A percentile compares a stretch with the other conserved stretches of the same genome.
phyloP scores from a whole-genome alignment of 768 basidiomycete species.

The Collybia nuda region DNA sequence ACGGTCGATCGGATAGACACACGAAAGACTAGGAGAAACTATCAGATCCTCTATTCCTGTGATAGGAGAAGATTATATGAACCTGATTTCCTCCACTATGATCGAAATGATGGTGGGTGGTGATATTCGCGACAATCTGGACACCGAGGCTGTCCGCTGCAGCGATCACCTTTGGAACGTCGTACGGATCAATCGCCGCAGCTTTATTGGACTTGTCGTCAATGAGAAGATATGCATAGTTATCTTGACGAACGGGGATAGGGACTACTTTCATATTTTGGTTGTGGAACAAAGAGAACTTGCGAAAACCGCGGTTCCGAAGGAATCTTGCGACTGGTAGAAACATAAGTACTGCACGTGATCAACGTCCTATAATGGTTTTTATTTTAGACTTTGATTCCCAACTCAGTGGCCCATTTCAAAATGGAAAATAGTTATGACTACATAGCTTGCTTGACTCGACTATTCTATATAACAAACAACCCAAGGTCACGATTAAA shows the following conservation, averaged over 20 bases:
- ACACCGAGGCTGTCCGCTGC: constrained; percentile 65
- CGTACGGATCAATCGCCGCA: constrained; percentile 80
- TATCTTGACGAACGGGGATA: constrained; percentile 78
- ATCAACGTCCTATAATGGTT: not conserved
- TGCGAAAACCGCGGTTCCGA: constrained; percentile 11
- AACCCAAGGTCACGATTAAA: not conserved
- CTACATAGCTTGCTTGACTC: too few relatives aligned
- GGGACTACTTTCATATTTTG: constrained; percentile 71
- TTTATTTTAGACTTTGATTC: too few relatives aligned
- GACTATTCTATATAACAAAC: too few relatives aligned
- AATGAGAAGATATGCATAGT: constrained; percentile 83
- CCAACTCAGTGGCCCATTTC: too few relatives aligned
- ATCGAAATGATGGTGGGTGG: constrained; percentile 92
- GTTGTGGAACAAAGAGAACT: constrained; percentile 16
- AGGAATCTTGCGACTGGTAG: not conserved
- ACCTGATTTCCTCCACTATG: constrained; percentile 89
- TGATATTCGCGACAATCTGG: constrained; percentile 70
- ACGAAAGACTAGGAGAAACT: constrained; percentile 46
- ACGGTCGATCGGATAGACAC: constrained; percentile 20
- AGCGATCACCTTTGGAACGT: constrained; percentile 65
- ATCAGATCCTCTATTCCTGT: not conserved
- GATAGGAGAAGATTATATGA: constrained; percentile 5
- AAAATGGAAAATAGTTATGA: too few relatives aligned
- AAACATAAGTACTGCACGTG: too few relatives aligned
- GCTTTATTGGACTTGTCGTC: constrained; percentile 68